These are phyloP conservation scores for Saccharomycopsis phalli DNA, from an alignment of 1,139 yeast genomes.

Conservation along the genomic window DNA sequence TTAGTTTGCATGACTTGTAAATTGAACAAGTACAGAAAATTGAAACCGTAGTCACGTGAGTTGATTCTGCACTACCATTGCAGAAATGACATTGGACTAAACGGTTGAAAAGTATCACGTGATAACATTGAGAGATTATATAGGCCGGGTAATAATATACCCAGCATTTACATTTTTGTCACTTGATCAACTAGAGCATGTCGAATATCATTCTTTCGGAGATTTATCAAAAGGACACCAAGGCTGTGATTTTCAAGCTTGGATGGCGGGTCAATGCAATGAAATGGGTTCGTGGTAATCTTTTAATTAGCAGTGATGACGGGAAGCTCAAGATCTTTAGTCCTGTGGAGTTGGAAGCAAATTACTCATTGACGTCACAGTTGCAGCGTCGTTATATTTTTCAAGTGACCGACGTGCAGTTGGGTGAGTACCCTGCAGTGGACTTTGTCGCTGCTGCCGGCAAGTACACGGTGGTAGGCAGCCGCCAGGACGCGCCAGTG, in stretches of 20 bases:
- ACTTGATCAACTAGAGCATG: too few relatives aligned
- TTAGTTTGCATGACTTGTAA: too few relatives aligned
- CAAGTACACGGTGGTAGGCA: slow-evolving; percentile 1
- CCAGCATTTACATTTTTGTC: neutral
- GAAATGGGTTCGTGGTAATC: neutral
- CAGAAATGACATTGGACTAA: too few relatives aligned
- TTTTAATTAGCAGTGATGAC: neutral
- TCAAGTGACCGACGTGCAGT: neutral
- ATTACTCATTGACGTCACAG: slow-evolving; percentile 6
- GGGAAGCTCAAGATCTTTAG: neutral
- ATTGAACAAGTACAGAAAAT: too few relatives aligned
- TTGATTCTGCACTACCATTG: too few relatives aligned
- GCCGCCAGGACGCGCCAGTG: neutral
- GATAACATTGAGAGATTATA: neutral
- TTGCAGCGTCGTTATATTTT: slow-evolving; percentile 7
- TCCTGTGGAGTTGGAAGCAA: neutral
- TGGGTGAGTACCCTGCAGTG: slow-evolving; percentile 2
- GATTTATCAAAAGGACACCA: neutral
- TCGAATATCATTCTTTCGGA: neutral
- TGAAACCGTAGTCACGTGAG: too few relatives aligned
- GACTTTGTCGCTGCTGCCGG: neutral
- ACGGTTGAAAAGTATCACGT: neutral
- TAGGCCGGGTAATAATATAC: neutral
- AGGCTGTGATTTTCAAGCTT: slow-evolving; percentile 1
- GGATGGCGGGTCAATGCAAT: neutral